Evolutionary conservation across 768 basidiomycete species (phyloP), one percentile per base, ranked within the genome.

Genomic region (Termitomyces titanicus): DNA sequence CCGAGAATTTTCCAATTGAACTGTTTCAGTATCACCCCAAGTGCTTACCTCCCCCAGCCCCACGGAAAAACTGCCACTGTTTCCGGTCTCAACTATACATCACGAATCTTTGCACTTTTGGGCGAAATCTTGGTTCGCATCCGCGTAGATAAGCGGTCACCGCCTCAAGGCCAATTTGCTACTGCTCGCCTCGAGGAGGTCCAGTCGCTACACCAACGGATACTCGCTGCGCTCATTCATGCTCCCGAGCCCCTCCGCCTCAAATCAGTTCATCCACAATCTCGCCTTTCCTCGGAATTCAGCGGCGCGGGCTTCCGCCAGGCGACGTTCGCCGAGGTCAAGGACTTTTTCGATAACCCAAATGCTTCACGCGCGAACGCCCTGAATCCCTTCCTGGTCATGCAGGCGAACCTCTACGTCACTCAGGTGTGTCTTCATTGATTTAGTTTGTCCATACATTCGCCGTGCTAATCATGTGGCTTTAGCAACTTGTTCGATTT

Each of bases 401-500:
- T 93, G 82, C 93, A 94, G 70, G 89, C 89, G 34, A 96, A 96
- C 65, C 75, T 96, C 39, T 95, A 88, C 63, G 93, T 95, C 62
- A 95, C 93, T 11, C 93, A 94, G 81, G 92, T 88, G 59, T 56
- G 79, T 35, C 9, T 29, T 29, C 11, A 15, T 17, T n/a, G 29
- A 35, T 37, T 7, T 24, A 13, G 5, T 31, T 3, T 18, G 22
- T 46, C 33, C n/a, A 31, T 2, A 20, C 17, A 33, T 49, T 25
- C 25, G 24, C 34, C 40, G 35, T 42, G 29, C 24, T 55, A 15
- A 50, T 17, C 37, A 42, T 11, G 18, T 47, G 40, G n/a, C 43
- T 57, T 15, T 61, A 95, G 92, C 93, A 95, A 92, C 81, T 94
- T 47, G 92, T 92, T 54, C 89, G 94, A 53, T 94, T 92, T 62